Percentiles rank a stretch among this genome's conserved stretches.
phyloP scores from a whole-genome alignment of 2,329 filamentous ascomycete genomes.

The Cryphonectria carpinicola region DNA sequence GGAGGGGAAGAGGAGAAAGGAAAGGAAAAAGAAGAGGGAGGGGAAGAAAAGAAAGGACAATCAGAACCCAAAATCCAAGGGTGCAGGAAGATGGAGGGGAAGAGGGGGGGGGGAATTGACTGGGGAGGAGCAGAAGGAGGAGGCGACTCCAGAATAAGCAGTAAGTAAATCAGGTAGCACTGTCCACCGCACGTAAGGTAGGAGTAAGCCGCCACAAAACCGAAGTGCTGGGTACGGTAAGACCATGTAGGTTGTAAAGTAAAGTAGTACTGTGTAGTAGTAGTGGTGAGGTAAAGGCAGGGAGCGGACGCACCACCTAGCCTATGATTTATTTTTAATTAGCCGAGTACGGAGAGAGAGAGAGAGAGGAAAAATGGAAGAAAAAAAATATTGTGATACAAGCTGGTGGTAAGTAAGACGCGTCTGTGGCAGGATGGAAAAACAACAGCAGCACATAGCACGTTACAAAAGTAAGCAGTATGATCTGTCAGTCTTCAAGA shows the following conservation, averaged over 20 bases:
- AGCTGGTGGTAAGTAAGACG: background rate
- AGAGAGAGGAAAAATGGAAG: background rate
- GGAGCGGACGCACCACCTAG: background rate
- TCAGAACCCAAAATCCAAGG: background rate
- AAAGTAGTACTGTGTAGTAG: background rate
- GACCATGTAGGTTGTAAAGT: background rate
- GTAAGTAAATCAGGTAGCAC: background rate
- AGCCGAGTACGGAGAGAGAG: background rate
- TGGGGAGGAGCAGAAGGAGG: background rate
- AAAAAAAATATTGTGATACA: background rate
- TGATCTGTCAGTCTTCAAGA: background rate
- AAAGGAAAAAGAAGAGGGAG: background rate
- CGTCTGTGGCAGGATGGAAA: too few relatives aligned
- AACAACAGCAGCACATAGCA: too few relatives aligned
- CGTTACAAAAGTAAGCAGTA: background rate
- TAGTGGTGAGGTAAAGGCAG: background rate
- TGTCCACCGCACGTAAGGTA: background rate
- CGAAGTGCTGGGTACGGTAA: slow-evolving; percentile 4
- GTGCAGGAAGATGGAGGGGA: background rate
- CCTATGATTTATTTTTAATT: background rate
- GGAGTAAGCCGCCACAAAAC: slow-evolving; percentile 4
- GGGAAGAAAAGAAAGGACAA: background rate
- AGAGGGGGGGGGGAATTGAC: background rate
- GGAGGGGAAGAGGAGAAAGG: background rate
- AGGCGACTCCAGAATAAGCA: background rate